These are phyloP conservation scores for Proliferodiscus dingleyae DNA, from an alignment of 2,329 filamentous ascomycete genomes.

Conservation along the genomic window DNA sequence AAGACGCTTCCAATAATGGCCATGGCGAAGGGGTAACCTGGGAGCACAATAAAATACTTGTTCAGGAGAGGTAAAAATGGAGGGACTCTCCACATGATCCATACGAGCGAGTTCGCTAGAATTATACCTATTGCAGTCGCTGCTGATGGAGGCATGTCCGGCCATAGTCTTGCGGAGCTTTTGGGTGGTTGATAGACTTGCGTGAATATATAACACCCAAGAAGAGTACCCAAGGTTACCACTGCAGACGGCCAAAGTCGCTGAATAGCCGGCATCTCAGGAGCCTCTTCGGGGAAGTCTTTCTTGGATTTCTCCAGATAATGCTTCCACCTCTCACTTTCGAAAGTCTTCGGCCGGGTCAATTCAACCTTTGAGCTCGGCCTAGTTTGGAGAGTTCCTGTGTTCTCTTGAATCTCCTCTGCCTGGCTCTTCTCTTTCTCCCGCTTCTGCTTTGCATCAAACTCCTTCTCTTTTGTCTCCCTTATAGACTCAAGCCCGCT, in stretches of 20 bases:
- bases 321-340: conserved; percentile 26
- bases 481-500: conserved; percentile 54
- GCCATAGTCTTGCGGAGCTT: conserved; percentile 47
- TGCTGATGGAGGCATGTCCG: conserved; percentile 55
- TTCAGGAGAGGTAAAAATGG: conserved; percentile 63
- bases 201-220: conserved; percentile 40
- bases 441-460: conserved; percentile 42
- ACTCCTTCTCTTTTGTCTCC: conserved; percentile 42
- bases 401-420: conserved; percentile 31
- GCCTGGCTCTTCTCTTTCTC: conserved; percentile 36
- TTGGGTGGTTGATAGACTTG: conserved; percentile 48
- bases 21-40: conserved; percentile 59
- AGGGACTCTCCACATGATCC: conserved; percentile 57
- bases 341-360: conserved; percentile 18
- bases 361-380: conserved; percentile 25
- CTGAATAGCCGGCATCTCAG: conserved; percentile 47
- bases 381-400: conserved; percentile 21
- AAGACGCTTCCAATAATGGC: conserved; percentile 61
- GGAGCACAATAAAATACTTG: conserved; percentile 60
- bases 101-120: conserved; percentile 52
- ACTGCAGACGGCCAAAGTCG: conserved; percentile 52
- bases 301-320: conserved; percentile 39
- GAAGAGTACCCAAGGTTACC: conserved; percentile 42
- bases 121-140: conserved; percentile 62
- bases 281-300: conserved; percentile 47